Conservation (phyloP, 23 red algal genomes). For the Rhodosorus marinus region DNA sequence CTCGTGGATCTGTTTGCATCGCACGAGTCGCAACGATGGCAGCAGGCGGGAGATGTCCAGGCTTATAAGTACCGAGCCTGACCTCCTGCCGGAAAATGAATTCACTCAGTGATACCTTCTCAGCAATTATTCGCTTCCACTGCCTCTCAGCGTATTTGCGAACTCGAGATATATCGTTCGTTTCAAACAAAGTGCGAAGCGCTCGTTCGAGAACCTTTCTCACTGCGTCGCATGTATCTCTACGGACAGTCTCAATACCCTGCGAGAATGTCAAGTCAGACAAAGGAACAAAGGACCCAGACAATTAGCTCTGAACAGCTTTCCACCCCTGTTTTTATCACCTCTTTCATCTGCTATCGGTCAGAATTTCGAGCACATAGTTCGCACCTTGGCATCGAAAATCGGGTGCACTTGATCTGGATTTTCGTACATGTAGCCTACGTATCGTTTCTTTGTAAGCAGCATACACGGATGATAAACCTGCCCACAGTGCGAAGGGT, state of each 20-base stretch:
- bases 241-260: conserved; percentile 89
- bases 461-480: conserved; percentile 63
- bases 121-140: conserved; percentile 28
- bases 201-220: conserved; percentile 58
- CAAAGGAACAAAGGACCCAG: too few relatives aligned
- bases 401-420: conserved; percentile 21
- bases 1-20: conserved; percentile 31
- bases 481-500: too few relatives aligned
- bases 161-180: conserved; percentile 40
- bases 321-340: too few relatives aligned
- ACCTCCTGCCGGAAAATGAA: conserved; percentile 90
- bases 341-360: too few relatives aligned
- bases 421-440: conserved; percentile 76
- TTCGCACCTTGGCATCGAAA: conserved; percentile 85
- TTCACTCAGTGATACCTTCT: conserved; percentile 23
- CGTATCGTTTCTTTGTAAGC: conserved; percentile 94
- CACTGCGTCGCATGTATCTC: conserved; percentile 58
- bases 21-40: conserved; percentile 54
- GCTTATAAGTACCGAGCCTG: conserved; percentile 34
- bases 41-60: conserved; percentile 60
- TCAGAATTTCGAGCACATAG: too few relatives aligned
- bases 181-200: conserved; percentile 71
- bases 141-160: conserved; percentile 29
- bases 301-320: too few relatives aligned
- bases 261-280: conserved; percentile 12